A percentile compares a stretch with the other conserved stretches of the same genome.
These are phyloP conservation scores for Sonneratia alba DNA, from an alignment of 345 rosid genomes.

Conservation along the genomic window DNA sequence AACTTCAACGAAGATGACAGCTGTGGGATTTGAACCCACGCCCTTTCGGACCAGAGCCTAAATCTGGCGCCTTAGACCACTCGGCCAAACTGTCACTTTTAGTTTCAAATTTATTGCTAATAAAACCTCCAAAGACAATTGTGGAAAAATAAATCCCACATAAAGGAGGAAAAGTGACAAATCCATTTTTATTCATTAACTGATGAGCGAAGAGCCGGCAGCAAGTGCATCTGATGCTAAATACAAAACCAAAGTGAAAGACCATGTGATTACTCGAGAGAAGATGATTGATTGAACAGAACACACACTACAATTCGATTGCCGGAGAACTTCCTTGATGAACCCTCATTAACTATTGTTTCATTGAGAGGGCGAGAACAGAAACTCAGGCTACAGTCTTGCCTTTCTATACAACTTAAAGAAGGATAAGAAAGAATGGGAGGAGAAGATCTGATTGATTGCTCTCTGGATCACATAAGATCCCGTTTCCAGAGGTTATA, in stretches of 20 bases:
- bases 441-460: neutral
- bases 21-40: slow-evolving; percentile 99
- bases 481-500: slow-evolving; percentile 43
- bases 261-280: neutral
- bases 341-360: neutral
- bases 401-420: slow-evolving; percentile 6
- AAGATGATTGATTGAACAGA: too few relatives aligned
- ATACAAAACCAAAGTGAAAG: neutral
- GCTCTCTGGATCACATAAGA: slow-evolving; percentile 4
- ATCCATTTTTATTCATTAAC: neutral
- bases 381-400: neutral
- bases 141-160: neutral
- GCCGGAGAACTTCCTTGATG: too few relatives aligned
- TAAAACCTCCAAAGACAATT: too few relatives aligned
- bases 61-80: slow-evolving; percentile 81
- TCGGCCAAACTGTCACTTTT: slow-evolving; percentile 2
- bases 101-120: too few relatives aligned
- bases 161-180: neutral
- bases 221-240: neutral
- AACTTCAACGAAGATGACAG: slow-evolving; percentile 35
- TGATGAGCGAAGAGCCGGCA: neutral
- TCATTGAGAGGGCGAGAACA: neutral
- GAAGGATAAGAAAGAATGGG: neutral
- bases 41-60: slow-evolving; percentile 99
- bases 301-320: neutral